These are phyloP conservation scores for Xanthoceras sorbifolium DNA, from an alignment of 345 rosid species.

Conservation along the genomic window DNA sequence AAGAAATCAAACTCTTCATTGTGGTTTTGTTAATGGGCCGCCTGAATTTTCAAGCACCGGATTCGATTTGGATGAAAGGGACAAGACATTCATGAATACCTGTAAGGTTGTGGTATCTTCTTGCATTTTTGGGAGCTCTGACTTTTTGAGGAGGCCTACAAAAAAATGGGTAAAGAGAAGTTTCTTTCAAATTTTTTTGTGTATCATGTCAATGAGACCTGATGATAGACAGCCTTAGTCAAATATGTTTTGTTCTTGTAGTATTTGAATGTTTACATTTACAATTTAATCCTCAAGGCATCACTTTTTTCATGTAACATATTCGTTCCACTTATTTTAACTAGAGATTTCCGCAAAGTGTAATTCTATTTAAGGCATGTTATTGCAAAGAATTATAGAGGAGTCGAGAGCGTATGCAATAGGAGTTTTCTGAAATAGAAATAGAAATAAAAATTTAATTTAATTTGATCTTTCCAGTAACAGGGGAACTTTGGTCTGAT, in stretches of 20 bases:
- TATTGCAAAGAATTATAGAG: neutral
- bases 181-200: conserved; percentile 7
- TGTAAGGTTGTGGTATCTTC: conserved; percentile 81
- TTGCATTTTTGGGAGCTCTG: conserved; percentile 95
- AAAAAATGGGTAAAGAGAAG: conserved; percentile 53
- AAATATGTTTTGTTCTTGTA: conserved; percentile 5
- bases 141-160: conserved; percentile 86
- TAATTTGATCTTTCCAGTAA: neutral
- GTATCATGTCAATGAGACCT: neutral
- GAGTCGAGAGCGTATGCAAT: neutral
- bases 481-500: neutral
- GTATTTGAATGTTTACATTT: neutral
- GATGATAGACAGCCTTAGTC: conserved; percentile 2
- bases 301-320: neutral
- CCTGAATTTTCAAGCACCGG: conserved; percentile 50
- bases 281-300: neutral
- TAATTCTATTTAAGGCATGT: neutral
- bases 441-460: neutral
- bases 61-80: conserved; percentile 67
- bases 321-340: neutral
- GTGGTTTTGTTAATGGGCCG: conserved; percentile 79
- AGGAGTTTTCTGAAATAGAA: neutral
- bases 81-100: conserved; percentile 68
- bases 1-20: conserved; percentile 65
- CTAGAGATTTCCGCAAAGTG: neutral